phyloP scores from a whole-genome alignment of 495 filamentous ascomycete species.

The Cetradonia linearis region DNA sequence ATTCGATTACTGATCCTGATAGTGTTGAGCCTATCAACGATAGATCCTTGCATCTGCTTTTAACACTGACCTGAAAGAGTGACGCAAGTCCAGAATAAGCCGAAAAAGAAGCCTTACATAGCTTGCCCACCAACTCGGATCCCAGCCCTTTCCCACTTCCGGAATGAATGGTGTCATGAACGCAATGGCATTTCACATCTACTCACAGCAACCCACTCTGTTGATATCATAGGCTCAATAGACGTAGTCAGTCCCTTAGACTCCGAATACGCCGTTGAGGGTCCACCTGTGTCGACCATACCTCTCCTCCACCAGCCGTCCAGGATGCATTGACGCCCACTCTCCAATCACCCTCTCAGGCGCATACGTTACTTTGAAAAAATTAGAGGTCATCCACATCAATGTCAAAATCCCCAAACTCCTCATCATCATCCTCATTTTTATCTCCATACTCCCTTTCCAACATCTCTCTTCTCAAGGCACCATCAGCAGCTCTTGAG shows the following conservation, averaged over 20 bases:
- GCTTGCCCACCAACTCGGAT: neutral
- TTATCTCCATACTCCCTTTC: neutral
- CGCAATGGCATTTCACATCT: neutral
- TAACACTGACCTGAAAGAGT: no score
- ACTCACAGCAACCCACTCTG: neutral
- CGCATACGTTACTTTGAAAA: neutral
- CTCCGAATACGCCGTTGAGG: neutral
- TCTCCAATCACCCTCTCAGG: neutral
- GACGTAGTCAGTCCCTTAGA: neutral
- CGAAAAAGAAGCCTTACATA: neutral
- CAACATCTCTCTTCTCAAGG: slow-evolving; percentile 9
- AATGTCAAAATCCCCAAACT: slow-evolving; percentile 1
- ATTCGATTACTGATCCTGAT: neutral
- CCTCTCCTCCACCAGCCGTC: neutral
- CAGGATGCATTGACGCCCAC: neutral
- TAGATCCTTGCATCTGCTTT: neutral
- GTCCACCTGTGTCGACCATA: no score
- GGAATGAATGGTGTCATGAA: neutral
- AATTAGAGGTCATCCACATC: neutral
- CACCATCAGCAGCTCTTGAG: slow-evolving; percentile 10
- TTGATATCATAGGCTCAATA: neutral
- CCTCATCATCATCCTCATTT: slow-evolving; percentile 15
- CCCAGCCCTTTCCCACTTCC: neutral
- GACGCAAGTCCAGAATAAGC: no score
- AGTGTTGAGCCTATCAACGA: neutral